Evolutionary conservation across 1,284 basidiomycete genomes (phyloP).

Genomic region (Moesziomyces aphidis): DNA sequence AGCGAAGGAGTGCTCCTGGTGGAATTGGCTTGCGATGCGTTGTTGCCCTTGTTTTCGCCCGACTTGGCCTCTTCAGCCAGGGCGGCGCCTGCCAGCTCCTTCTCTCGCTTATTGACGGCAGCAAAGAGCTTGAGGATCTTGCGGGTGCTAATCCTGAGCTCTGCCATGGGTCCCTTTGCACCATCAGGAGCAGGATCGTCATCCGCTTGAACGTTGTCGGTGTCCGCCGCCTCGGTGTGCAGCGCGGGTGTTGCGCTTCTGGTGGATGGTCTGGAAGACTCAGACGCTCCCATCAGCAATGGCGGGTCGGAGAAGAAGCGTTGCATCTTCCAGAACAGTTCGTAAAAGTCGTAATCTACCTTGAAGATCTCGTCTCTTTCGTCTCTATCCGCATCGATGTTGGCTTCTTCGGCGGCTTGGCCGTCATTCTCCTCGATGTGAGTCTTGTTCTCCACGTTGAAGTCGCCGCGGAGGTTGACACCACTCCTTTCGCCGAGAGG

Average conservation of each 20-base stretch:
- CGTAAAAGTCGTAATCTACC: conserved; percentile 51
- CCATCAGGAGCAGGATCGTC: conserved; percentile 55
- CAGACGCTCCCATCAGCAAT: conserved; percentile 41
- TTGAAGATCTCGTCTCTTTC: conserved; percentile 49
- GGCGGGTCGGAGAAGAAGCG: conserved; percentile 59
- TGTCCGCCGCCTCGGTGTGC: conserved; percentile 4
- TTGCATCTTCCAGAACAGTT: conserved; percentile 62
- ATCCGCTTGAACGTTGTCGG: conserved; percentile 11
- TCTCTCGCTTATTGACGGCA: conserved; percentile 48
- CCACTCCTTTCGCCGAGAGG: conserved; percentile 88
- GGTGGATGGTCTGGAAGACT: conserved; percentile 24
- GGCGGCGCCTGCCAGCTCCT: conserved; percentile 47
- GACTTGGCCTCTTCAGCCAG: conserved; percentile 34
- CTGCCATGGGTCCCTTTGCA: conserved; percentile 46
- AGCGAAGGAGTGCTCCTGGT: conserved; percentile 11
- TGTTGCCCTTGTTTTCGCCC: conserved; percentile 2
- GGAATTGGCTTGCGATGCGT: conserved; percentile 3
- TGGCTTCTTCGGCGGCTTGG: conserved; percentile 14
- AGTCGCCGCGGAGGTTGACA: conserved; percentile 85
- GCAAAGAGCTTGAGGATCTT: conserved; percentile 55
- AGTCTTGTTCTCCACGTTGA: conserved; percentile 74
- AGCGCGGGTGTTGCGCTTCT: conserved; percentile 28
- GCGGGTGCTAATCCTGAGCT: conserved; percentile 42
- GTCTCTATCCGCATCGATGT: conserved; percentile 19
- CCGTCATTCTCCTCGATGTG: conserved; percentile 38